Base-by-base conservation (phyloP, 2,329 filamentous ascomycete species). In the Aurifilum marmelostoma region DNA sequence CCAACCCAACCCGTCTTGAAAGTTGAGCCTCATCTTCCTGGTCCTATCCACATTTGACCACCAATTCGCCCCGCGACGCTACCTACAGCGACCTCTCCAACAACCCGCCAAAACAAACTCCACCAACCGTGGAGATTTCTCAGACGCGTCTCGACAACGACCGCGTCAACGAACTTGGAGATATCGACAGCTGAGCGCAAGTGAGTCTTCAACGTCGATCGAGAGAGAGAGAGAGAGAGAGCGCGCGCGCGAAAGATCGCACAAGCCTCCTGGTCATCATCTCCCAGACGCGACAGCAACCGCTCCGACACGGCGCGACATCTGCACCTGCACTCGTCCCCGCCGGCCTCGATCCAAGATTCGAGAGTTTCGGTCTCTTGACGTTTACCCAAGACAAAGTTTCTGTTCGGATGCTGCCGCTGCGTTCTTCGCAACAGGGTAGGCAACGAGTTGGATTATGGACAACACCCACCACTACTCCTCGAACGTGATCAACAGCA, bases 401-500 rank as follows among this genome's bases (percentile, higher is more conserved):
- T 37, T 66, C 63, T 18, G 37, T 61, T 71, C 63, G 71, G 65
- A 72, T 72, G 71, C 67, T 72, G 50, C 67, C 59, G 67, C 62
- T 63, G 71, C 69, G 69, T 52, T 68, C 58, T 52, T 66, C 63
- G 67, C 67, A 69, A 64, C 67, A 63, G 66, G 72, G 71, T 71
- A 67, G 66, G 65, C 64, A 69, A 69, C 63, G 68, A 70, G 71
- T 69, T 69, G 68, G 65, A 71, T 74, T 74, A 76, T 76, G 75
- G 75, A 76, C 74, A 71, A 71, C 56, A 68, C 74, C 54, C 75
- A 74, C 50, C 75, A 76, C 71, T 76, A 76, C 69, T 74, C 74
- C 63, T 74, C 74, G 60, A 75, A 75, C 74, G 75, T 76, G 73
- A 75, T 76, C 67, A 76, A 75, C 74, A 75, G 71, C 69, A 74